phyloP scores from a whole-genome alignment of 805 yeast species.

The Kodamaea hsintzibuensis region DNA sequence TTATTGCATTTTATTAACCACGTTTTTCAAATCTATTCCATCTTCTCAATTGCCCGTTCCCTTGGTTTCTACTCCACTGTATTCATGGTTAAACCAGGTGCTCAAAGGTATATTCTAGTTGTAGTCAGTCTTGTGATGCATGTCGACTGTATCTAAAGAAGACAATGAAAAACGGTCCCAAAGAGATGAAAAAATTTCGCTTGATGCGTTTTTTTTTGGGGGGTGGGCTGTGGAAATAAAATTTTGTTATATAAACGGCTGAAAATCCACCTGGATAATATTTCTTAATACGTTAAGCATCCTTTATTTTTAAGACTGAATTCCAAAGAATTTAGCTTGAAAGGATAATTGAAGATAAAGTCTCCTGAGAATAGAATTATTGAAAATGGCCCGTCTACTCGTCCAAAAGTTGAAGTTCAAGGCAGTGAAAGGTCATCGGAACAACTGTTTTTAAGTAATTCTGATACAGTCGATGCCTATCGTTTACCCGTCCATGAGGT shows the following conservation, averaged over 20 bases:
- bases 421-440: slow-evolving; percentile 17
- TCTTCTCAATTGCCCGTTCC: background rate
- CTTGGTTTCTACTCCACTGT: background rate
- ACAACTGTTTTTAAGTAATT: slow-evolving; percentile 4
- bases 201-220: too few relatives aligned
- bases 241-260: background rate
- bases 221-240: background rate
- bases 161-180: too few relatives aligned
- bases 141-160: too few relatives aligned
- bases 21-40: background rate
- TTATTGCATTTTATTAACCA: background rate
- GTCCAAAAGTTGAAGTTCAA: slow-evolving; percentile 18
- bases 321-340: background rate
- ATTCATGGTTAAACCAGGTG: background rate
- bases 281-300: background rate
- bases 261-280: background rate
- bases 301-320: background rate
- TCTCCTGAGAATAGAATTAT: slow-evolving; percentile 2
- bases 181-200: too few relatives aligned
- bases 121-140: too few relatives aligned
- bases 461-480: slow-evolving; percentile 14
- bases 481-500: slow-evolving; percentile 18
- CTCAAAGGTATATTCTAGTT: background rate
- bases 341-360: background rate
- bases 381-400: slow-evolving; percentile 14